phyloP scores from a whole-genome alignment of 352 stramenopile genomes.

The Pythium myriotylum region DNA sequence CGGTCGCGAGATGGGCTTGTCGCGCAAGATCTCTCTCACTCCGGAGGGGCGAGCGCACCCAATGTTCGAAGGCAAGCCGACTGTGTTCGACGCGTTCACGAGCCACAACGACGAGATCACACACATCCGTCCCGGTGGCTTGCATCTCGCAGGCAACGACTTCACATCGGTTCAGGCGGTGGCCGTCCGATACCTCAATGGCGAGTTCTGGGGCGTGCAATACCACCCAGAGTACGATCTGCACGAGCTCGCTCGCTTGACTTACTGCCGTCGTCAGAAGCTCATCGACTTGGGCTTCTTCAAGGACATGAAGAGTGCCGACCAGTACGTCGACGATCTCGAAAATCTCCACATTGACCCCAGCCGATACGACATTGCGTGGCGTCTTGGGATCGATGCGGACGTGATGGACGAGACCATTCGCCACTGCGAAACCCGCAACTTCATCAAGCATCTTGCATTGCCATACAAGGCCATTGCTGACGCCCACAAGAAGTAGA shows the following conservation, averaged over 20 bases:
- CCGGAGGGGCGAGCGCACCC: constrained; percentile 74
- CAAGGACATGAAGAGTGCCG: constrained; percentile 61
- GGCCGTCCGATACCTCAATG: constrained; percentile 72
- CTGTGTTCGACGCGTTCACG: constrained; percentile 80
- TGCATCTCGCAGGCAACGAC: constrained; percentile 61
- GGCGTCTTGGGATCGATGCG: constrained; percentile 71
- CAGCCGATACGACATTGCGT: constrained; percentile 78
- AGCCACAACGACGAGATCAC: constrained; percentile 86
- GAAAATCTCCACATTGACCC: constrained; percentile 74
- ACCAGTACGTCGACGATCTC: constrained; percentile 75
- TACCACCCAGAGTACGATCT: constrained; percentile 87
- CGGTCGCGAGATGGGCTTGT: constrained; percentile 75
- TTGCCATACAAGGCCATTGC: constrained; percentile 66
- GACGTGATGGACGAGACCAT: constrained; percentile 85
- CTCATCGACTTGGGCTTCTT: constrained; percentile 79
- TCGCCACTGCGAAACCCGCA: constrained; percentile 75
- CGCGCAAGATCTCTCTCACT: constrained; percentile 76
- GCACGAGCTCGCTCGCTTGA: constrained; percentile 76
- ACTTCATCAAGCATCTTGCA: constrained; percentile 86
- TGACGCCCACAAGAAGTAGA: constrained; percentile 26
- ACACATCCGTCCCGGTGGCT: constrained; percentile 62
- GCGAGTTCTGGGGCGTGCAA: constrained; percentile 85
- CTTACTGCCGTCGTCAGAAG: constrained; percentile 67
- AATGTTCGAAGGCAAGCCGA: constrained; percentile 83
- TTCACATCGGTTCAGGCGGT: constrained; percentile 78